Evolutionary conservation across 495 filamentous ascomycete genomes (phyloP).

Genomic region (Xylaria flabelliformis): DNA sequence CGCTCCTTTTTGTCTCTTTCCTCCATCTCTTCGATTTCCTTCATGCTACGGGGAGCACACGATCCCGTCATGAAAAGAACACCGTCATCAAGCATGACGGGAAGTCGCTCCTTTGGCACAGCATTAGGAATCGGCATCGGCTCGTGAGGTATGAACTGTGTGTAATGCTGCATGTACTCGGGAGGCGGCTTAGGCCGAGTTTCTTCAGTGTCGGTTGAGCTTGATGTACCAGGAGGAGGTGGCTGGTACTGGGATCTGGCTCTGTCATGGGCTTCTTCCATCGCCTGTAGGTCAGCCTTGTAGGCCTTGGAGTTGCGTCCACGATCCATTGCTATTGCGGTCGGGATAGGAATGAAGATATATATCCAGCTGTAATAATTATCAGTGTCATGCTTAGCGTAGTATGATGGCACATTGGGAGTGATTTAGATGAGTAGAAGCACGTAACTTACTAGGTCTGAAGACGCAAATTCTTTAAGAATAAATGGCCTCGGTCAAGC

Average conservation of each 20-base stretch:
- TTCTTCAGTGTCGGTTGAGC: neutral
- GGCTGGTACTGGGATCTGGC: neutral
- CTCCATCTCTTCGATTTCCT: neutral
- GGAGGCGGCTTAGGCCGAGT: neutral
- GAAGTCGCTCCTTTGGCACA: neutral
- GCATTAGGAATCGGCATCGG: constrained; percentile 22
- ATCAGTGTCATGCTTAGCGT: neutral
- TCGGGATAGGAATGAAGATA: neutral
- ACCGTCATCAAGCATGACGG: neutral
- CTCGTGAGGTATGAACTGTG: neutral
- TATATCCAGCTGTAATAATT: neutral
- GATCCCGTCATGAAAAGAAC: constrained; percentile 3
- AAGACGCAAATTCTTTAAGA: neutral
- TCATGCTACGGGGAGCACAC: neutral
- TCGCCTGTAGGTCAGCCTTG: neutral
- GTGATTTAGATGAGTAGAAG: neutral
- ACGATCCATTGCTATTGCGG: neutral
- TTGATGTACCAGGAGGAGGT: neutral
- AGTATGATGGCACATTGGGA: neutral
- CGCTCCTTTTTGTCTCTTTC: neutral
- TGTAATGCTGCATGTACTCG: neutral
- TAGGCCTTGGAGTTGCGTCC: neutral
- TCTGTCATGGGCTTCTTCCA: constrained; percentile 5
- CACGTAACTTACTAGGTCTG: neutral
- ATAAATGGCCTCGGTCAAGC: neutral